Evolutionary conservation across 495 filamentous ascomycete genomes (phyloP), one percentile per base, ranked within the genome.

Genomic region (Podospora pseudocomata): DNA sequence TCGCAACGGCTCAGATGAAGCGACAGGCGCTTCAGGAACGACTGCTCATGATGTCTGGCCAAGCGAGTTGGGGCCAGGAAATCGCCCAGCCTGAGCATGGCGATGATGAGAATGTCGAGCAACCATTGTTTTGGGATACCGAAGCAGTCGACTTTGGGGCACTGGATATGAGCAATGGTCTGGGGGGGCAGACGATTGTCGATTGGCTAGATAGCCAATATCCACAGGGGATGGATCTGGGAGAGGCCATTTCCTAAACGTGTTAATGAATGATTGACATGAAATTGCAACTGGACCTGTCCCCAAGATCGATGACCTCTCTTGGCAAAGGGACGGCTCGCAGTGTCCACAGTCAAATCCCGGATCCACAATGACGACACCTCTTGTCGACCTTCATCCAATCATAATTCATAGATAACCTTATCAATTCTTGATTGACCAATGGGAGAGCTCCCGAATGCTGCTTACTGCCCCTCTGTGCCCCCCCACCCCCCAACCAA

Each of bases 1-100:
- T 68, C 18, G 64, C 71, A 23, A 49, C 4, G 44, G 70, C 68
- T 1, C 63, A 63, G 27, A 44, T 26, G 32, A 69, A 56, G 20
- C 23, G 56, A 16, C 19, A 28, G 49, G 27, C 19, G 7, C 28
- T 62, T n/a, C 34, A 39, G 5, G 60, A 67, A 18, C 34, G 49
- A 28, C 32, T 61, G 18, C 39, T 49, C 15, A 11, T 49, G 9
- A 49, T 49, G 39, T 49, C 39, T 49, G 39, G 39, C 2, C 39
- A 49, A 49, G 13, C 9, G 2, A 49, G 7, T 13, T 49, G 39
- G 39, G 13, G 39, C 2, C 39, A 49, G 15, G 39, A 49, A 49
- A 13, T 49, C 0, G 15, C 9, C 39, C 39, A 49, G 13, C 5
- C 39, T 13, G 39, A 49, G 39, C 7, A 49, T 49, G 9, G 9